A percentile compares a stretch with the other conserved stretches of the same genome.
Evolutionary conservation across 2,329 filamentous ascomycete species (phyloP).

Genomic region (Fusarium albidum): DNA sequence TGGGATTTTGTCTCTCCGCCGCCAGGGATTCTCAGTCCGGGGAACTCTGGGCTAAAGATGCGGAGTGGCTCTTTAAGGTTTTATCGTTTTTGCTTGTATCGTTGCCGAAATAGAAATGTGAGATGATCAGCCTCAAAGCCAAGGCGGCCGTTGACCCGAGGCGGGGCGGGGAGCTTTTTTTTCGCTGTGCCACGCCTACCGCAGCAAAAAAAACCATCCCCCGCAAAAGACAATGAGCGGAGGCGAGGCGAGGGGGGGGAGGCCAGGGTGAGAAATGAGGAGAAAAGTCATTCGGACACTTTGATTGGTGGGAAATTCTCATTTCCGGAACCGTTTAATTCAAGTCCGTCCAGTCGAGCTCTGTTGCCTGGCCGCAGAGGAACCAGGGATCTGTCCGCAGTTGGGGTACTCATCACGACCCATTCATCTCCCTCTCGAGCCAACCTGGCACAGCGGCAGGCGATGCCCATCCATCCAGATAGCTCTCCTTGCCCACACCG

Average conservation of each 20-base stretch:
- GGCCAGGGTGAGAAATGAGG: slow-evolving; percentile 22
- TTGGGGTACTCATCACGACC: slow-evolving; percentile 27
- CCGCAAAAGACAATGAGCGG: slow-evolving; percentile 22
- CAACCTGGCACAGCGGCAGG: slow-evolving; percentile 67
- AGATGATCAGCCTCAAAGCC: slow-evolving; percentile 30
- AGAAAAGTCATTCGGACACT: slow-evolving; percentile 21
- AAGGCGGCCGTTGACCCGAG: slow-evolving; percentile 21
- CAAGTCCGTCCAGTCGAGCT: slow-evolving; percentile 24
- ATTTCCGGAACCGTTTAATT: slow-evolving; percentile 18
- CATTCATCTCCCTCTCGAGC: slow-evolving; percentile 61
- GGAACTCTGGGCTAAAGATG: slow-evolving; percentile 15
- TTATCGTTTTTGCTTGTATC: no score
- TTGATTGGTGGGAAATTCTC: slow-evolving; percentile 40
- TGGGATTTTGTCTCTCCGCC: slow-evolving; percentile 31
- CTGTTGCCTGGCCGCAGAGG: neutral
- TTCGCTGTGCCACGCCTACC: slow-evolving; percentile 25
- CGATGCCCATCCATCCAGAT: slow-evolving; percentile 68
- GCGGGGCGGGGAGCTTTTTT: no score
- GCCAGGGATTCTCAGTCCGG: slow-evolving; percentile 17
- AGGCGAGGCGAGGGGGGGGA: no score
- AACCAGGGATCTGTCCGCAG: neutral
- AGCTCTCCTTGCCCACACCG: slow-evolving; percentile 59
- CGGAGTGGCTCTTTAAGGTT: slow-evolving; percentile 26
- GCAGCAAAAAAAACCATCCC: slow-evolving; percentile 13
- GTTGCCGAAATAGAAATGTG: slow-evolving; percentile 16